Evolutionary conservation across 495 filamentous ascomycete species (phyloP).

Genomic region (Lophium mytilinum): DNA sequence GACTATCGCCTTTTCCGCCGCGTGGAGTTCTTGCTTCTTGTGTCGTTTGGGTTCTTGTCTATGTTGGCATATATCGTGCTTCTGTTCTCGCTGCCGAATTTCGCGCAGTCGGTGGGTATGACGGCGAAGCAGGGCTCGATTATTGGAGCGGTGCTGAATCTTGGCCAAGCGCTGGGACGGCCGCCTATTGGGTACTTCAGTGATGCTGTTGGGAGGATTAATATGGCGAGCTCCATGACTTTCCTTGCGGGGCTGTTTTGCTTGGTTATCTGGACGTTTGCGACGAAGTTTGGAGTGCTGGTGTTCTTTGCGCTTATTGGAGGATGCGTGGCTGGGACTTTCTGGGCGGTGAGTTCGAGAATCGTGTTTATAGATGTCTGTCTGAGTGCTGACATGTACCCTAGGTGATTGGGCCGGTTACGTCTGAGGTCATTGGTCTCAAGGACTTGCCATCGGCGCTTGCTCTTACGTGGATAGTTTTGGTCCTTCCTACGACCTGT

Average conservation of each 20-base stretch:
- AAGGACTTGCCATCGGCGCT: constrained; percentile 61
- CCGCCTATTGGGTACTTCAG: constrained; percentile 60
- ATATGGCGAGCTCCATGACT: constrained; percentile 55
- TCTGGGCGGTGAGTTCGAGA: constrained; percentile 47
- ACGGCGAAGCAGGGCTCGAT: constrained; percentile 58
- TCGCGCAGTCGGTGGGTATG: constrained; percentile 56
- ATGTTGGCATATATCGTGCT: constrained; percentile 67
- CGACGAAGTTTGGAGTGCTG: constrained; percentile 55
- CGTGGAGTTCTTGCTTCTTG: constrained; percentile 53
- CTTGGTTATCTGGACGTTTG: constrained; percentile 63
- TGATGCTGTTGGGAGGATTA: constrained; percentile 59
- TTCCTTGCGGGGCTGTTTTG: constrained; percentile 50
- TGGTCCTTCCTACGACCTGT: constrained; percentile 63
- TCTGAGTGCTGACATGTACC: background rate
- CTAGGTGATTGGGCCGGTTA: constrained; percentile 54
- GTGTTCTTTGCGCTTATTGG: constrained; percentile 63
- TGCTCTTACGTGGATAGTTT: constrained; percentile 66
- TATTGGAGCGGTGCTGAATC: constrained; percentile 63
- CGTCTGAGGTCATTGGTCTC: constrained; percentile 70
- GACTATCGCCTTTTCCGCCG: constrained; percentile 53
- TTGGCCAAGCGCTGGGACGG: constrained; percentile 56
- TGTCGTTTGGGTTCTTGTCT: constrained; percentile 61
- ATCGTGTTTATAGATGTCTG: background rate
- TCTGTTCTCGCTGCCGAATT: constrained; percentile 65
- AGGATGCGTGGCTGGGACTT: constrained; percentile 64